These are phyloP conservation scores for Hymenoscyphus repandus DNA, from an alignment of 2,329 filamentous ascomycete genomes.

Conservation along the genomic window DNA sequence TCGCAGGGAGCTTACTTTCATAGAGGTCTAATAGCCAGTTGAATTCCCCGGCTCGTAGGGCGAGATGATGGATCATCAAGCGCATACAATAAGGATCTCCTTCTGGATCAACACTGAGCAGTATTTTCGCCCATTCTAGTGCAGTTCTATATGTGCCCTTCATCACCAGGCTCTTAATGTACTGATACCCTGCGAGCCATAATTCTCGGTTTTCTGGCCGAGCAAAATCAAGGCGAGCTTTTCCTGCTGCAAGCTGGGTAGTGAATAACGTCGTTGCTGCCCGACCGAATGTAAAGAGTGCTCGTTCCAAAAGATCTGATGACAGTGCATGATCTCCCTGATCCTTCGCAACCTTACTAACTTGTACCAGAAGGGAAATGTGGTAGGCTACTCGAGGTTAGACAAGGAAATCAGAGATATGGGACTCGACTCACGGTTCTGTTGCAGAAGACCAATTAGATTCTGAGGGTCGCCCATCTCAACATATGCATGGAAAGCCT, in stretches of 20 bases:
- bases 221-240: slow-evolving; percentile 73
- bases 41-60: slow-evolving; percentile 73
- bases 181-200: slow-evolving; percentile 84
- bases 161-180: slow-evolving; percentile 77
- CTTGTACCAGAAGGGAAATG: slow-evolving; percentile 87
- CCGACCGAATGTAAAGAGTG: slow-evolving; percentile 89
- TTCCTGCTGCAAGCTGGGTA: slow-evolving; percentile 68
- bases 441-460: slow-evolving; percentile 69
- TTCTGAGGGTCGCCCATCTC: slow-evolving; percentile 77
- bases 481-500: slow-evolving; percentile 73
- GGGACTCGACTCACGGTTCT: slow-evolving; percentile 45
- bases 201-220: slow-evolving; percentile 87
- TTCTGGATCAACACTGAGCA: slow-evolving; percentile 66
- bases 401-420: background rate
- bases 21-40: slow-evolving; percentile 69
- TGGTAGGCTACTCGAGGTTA: slow-evolving; percentile 62
- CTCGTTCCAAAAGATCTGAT: slow-evolving; percentile 82
- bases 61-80: slow-evolving; percentile 76
- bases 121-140: slow-evolving; percentile 86
- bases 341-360: slow-evolving; percentile 86
- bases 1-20: slow-evolving; percentile 42
- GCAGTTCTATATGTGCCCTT: slow-evolving; percentile 94
- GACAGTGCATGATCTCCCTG: slow-evolving; percentile 83
- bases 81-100: slow-evolving; percentile 79
- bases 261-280: slow-evolving; percentile 80